Evolutionary conservation across 176 grass and related monocot species (phyloP).

Genomic region (Bromus sterilis): DNA sequence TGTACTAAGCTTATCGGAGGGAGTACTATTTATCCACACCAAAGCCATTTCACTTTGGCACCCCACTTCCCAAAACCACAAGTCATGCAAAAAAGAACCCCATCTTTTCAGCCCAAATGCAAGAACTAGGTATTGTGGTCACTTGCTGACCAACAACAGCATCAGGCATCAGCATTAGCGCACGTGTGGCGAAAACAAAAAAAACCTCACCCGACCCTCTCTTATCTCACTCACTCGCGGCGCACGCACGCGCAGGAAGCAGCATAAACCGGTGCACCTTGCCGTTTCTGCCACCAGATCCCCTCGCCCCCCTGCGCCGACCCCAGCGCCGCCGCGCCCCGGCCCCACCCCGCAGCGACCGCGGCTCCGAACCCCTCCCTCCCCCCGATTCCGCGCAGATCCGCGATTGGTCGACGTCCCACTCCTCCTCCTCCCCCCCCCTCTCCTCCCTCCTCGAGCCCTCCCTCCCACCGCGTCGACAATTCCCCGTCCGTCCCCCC

Average conservation of each 20-base stretch:
- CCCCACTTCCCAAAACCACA: not conserved
- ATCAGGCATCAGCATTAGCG: too few species aligned
- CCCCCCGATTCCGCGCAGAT: conserved; percentile 28
- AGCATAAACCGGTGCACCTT: not conserved
- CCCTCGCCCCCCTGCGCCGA: not conserved
- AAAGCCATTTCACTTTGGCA: not conserved
- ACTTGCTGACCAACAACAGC: too few species aligned
- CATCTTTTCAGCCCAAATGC: not conserved
- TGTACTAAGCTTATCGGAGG: too few species aligned
- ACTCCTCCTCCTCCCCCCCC: not conserved
- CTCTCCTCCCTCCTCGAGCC: not conserved
- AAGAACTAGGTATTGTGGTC: not conserved
- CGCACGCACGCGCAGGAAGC: not conserved
- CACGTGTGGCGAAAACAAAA: not conserved
- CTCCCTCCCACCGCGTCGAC: conserved; percentile 17
- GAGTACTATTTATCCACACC: too few species aligned
- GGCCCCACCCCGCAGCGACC: conserved; percentile 31
- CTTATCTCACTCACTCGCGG: not conserved
- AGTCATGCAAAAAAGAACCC: not conserved
- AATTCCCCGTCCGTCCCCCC: not conserved
- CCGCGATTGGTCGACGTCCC: conserved; percentile 51
- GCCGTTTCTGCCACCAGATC: conserved; percentile 25
- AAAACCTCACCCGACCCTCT: not conserved
- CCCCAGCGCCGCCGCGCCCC: conserved; percentile 16
- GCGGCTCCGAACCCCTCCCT: not conserved